Percentiles rank a stretch among this genome's conserved stretches.
phyloP scores from a whole-genome alignment of 2,329 filamentous ascomycete species.

The Ophiocordyceps australis region DNA sequence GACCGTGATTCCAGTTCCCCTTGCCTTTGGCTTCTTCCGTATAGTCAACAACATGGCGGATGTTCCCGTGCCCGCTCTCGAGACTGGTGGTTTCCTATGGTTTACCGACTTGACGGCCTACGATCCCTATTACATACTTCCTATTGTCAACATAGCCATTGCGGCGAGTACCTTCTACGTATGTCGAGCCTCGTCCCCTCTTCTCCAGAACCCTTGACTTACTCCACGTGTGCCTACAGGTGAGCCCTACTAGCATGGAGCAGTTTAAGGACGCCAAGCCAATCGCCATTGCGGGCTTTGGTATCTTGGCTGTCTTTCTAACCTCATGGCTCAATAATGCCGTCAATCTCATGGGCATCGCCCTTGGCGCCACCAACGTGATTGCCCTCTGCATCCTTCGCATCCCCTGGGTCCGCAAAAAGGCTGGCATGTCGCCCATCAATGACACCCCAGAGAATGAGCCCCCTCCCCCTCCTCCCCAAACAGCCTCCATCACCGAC shows the following conservation, averaged over 20 bases:
- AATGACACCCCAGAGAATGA: no score
- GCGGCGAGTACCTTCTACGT: conserved; percentile 45
- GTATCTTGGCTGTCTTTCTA: conserved; percentile 21
- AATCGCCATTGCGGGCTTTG: conserved; percentile 24
- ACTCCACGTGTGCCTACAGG: no score
- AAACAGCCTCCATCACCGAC: no score
- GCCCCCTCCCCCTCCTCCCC: no score
- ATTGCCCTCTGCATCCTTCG: conserved; percentile 19
- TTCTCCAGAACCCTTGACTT: not conserved
- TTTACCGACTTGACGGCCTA: conserved; percentile 55
- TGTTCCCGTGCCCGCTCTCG: conserved; percentile 66
- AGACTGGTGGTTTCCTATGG: conserved; percentile 58
- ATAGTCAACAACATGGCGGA: conserved; percentile 54
- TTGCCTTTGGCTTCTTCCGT: conserved; percentile 69
- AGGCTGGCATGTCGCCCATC: conserved; percentile 17
- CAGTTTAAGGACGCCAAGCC: conserved; percentile 19
- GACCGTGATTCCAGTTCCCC: conserved; percentile 32
- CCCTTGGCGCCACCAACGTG: conserved; percentile 18
- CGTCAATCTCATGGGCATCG: conserved; percentile 27
- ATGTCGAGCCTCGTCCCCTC: conserved; percentile 4
- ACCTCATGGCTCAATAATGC: conserved; percentile 28
- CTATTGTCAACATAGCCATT: conserved; percentile 35
- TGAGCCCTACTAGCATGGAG: no score
- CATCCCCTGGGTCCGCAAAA: conserved; percentile 17
- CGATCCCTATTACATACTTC: conserved; percentile 67